Percentiles rank a stretch among this genome's conserved stretches.
phyloP scores from a whole-genome alignment of 2,329 filamentous ascomycete species.

The Fusarium phyllophilum region DNA sequence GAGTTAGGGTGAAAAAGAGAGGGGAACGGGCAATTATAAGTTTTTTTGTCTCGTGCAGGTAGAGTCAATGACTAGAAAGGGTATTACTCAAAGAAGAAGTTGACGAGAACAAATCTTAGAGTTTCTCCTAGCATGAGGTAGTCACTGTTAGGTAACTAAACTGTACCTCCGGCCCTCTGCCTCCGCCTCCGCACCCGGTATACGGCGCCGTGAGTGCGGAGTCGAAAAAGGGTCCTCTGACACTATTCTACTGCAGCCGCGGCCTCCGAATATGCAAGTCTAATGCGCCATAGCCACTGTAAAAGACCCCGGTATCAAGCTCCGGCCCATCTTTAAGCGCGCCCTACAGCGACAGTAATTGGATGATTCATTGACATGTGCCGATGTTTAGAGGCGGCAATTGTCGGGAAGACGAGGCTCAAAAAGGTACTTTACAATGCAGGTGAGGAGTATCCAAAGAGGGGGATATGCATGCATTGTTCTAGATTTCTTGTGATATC shows the following conservation, averaged over 20 bases:
- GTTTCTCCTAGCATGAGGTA: not conserved
- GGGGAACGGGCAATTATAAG: conserved; percentile 11
- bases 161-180: conserved; percentile 13
- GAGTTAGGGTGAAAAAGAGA: not conserved
- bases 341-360: conserved; percentile 7
- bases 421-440: not conserved
- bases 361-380: conserved; percentile 6
- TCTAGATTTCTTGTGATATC: conserved; percentile 20
- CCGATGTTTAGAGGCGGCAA: conserved; percentile 28
- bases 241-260: not conserved
- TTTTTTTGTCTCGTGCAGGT: not conserved
- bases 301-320: conserved; percentile 1
- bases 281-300: conserved; percentile 12
- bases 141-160: not conserved
- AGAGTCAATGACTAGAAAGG: conserved; percentile 21
- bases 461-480: conserved; percentile 6
- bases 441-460: conserved; percentile 23
- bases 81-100: conserved; percentile 27
- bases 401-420: conserved; percentile 38
- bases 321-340: conserved; percentile 29
- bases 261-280: conserved; percentile 11
- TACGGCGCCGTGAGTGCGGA: conserved; percentile 31
- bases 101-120: conserved; percentile 3
- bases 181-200: conserved; percentile 23
- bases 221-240: not conserved